phyloP scores from a whole-genome alignment of 1,284 basidiomycete genomes.

The Austroboletus niveus region DNA sequence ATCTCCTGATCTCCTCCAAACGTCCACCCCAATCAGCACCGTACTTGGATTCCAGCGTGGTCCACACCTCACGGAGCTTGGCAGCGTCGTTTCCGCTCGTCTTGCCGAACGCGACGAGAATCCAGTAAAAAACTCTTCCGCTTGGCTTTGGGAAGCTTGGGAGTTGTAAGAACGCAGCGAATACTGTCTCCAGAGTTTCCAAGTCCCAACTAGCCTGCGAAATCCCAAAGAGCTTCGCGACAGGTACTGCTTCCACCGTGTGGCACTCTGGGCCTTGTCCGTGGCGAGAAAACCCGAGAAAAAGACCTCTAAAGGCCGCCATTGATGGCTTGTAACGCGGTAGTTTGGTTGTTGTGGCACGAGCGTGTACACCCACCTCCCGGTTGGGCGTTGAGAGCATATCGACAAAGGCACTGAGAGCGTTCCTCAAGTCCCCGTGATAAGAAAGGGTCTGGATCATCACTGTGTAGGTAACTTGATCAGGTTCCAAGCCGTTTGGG shows the following conservation, averaged over 20 bases:
- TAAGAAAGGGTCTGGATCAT: slow-evolving; percentile 69
- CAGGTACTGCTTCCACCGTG: neutral
- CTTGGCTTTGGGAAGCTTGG: slow-evolving; percentile 43
- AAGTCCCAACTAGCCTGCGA: slow-evolving; percentile 47
- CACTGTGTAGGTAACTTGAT: slow-evolving; percentile 65
- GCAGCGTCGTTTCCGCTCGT: slow-evolving; percentile 49
- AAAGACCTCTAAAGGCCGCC: slow-evolving; percentile 66
- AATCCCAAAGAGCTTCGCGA: slow-evolving; percentile 8
- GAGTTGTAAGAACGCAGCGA: slow-evolving; percentile 55
- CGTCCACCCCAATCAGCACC: slow-evolving; percentile 49
- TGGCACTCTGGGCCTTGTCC: slow-evolving; percentile 28
- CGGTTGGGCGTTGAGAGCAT: slow-evolving; percentile 57
- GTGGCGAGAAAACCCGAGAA: slow-evolving; percentile 73
- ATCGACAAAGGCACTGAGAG: slow-evolving; percentile 64
- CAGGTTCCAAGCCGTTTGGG: slow-evolving; percentile 47
- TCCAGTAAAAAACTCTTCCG: slow-evolving; percentile 56
- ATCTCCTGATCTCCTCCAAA: slow-evolving; percentile 39
- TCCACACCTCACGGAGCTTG: slow-evolving; percentile 54
- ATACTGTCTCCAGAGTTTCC: slow-evolving; percentile 52
- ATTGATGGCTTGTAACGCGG: slow-evolving; percentile 43
- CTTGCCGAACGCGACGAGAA: slow-evolving; percentile 58
- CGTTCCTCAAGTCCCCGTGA: slow-evolving; percentile 61
- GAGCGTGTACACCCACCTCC: slow-evolving; percentile 34
- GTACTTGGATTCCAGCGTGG: slow-evolving; percentile 52
- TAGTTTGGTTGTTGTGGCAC: slow-evolving; percentile 27